Evolutionary conservation across 2,329 filamentous ascomycete genomes (phyloP), one percentile per base, ranked within the genome.

Genomic region (Ampelomyces quisqualis): DNA sequence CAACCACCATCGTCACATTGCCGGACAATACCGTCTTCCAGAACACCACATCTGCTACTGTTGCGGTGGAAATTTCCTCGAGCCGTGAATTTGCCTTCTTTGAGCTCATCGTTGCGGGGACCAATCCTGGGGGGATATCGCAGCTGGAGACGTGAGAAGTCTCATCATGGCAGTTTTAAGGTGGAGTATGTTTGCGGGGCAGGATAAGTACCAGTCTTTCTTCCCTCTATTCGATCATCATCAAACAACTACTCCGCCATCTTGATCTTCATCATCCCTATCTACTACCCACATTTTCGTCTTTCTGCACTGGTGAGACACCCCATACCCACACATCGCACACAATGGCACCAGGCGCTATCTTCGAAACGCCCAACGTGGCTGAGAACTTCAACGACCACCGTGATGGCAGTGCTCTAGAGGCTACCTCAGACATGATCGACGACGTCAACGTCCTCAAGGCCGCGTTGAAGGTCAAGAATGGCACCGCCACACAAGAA

Each of bases 391-490:
- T 74, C 62, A 68, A 71, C 60, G 69, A 73, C 62, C 70, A 74
- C 57, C 74, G 72, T 39, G 76, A 81, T 60, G 79, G 78, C 30
- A 73, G 76, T 22, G 77, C 78, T 14, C 73, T 82, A 20, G 79
- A 82, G 59, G 74, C 75, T 3, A 73, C 76, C 8, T 80, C 78
- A 7, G 80, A 82, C 55, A 72, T 77, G 52, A 77, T 83, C 53
- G 79, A 82, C 58, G 69, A 73, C 15, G 77, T 82, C 62, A 82
- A 83, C 56, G 70, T 82, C 38, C 71, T 81, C 53, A 82, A 80
- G 57, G 76, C 73, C 38, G 71, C 73, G 38, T 61, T 80, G 55
- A 75, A 76, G 49, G 69, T 71, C 51, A 75, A 73, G 58, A 68
- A 74, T 46, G 64, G 70, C 62, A 70, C 64, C 40, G 65, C 71